Evolutionary conservation across 495 filamentous ascomycete species (phyloP).

Genomic region (Xanthoparmelia taractica): DNA sequence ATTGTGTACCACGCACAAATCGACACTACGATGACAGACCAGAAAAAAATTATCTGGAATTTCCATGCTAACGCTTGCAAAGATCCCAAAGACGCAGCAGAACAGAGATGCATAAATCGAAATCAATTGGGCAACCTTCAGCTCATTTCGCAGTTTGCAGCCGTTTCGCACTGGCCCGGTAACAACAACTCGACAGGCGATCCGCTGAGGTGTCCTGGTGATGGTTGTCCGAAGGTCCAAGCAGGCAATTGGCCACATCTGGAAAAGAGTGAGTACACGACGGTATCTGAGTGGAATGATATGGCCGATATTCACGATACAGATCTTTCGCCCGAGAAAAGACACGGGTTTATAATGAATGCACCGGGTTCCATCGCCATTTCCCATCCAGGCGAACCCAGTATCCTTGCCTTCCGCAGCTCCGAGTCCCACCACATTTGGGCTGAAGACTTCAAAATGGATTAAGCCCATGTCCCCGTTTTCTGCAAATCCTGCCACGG

Average conservation of each 20-base stretch:
- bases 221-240: slow-evolving; percentile 51
- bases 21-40: no score
- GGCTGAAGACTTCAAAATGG: slow-evolving; percentile 51
- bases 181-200: slow-evolving; percentile 41
- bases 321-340: not conserved
- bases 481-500: slow-evolving; percentile 44
- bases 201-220: slow-evolving; percentile 46
- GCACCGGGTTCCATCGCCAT: slow-evolving; percentile 57
- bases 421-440: slow-evolving; percentile 54
- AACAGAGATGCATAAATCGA: slow-evolving; percentile 5
- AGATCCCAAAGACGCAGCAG: not conserved
- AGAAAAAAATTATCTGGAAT: not conserved
- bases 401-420: slow-evolving; percentile 65
- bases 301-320: slow-evolving; percentile 41
- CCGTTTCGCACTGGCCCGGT: slow-evolving; percentile 57
- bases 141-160: slow-evolving; percentile 60
- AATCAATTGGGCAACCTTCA: slow-evolving; percentile 35
- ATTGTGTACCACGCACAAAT: not conserved
- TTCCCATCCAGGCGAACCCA: slow-evolving; percentile 51
- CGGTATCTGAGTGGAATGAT: slow-evolving; percentile 47
- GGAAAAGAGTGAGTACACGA: slow-evolving; percentile 34
- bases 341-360: not conserved
- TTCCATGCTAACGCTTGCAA: not conserved
- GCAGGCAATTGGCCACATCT: slow-evolving; percentile 32
- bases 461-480: slow-evolving; percentile 24